Evolutionary conservation across 169 alveolate genomes (phyloP), one percentile per base, ranked within the genome.

Genomic region (Plasmodium falciparum): DNA sequence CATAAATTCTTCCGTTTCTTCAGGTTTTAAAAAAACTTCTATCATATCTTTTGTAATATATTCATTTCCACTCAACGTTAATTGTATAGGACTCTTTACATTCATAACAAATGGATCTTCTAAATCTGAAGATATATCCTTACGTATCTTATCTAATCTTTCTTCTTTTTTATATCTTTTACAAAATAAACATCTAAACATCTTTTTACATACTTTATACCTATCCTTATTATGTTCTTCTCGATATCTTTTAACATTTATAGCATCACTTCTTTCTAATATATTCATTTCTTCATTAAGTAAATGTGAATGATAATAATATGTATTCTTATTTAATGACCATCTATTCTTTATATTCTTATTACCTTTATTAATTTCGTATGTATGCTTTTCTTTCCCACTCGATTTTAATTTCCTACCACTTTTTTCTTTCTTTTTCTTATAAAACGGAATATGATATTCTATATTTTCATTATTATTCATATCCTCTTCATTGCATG

Each of bases 1-100:
- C 92, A 94, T 93, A 75, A 93, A 93, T 67, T 88, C 92, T 63
- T 91, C 95, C 8, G 91, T 22, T 39, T 91, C 95, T 47, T 94
- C 95, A 54, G 93, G 93, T 26, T 89, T 76, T n/a, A 94, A 66
- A 93, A 94, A 94, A 2, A 86, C 92, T 20, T 86, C 92, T 8
- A 86, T 59, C 92, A 86, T 86, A 33, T 86, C 92, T 62, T 72
- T 86, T 33, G 92, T 86, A 50, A 86, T 61, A 52, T 24, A 86
- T 59, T 86, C 92, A 17, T 70, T 86, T 15, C 88, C 92, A 43
- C 61, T 70, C 59, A 86, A 59, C 9, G 43, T 86, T 66, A 86
- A 71, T 39, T 70, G 92, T 20, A 62, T 54, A 2, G 92, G 88
- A 71, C 92, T 86, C 17, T 29, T 65, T 6, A 86, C 29, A 72